Base-by-base conservation (phyloP, 345 rosid genomes). In the Arabis hirsuta region DNA sequence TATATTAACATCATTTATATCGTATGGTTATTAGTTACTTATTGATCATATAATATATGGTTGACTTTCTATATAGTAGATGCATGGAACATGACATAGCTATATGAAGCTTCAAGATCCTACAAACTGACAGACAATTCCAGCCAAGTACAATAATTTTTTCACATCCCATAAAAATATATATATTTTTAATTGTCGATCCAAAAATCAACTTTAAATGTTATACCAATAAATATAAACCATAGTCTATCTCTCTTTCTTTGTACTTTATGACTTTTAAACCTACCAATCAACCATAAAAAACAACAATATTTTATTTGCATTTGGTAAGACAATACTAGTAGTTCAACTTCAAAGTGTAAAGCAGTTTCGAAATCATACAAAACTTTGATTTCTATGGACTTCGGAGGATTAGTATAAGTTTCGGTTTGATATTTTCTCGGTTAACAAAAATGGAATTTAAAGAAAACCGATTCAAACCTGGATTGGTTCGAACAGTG, bases 401-500 rank as follows among this genome's bases (percentile, higher is more conserved):
- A 22, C 24, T 22, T 22, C 24, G 24, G 24, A 22, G 24, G 24
- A 22, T 22, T 22, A 22, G 24, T 22, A 22, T 22, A 1, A 22
- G 24, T 22, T 22, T 22, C 24, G 24, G 24, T 22, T 22, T 22
- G 24, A 22, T 1, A 22, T 22, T 22, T 22, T 22, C 24, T 22
- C 24, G 24, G 24, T 22, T 22, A 22, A 22, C 24, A 22, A 22
- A 22, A 22, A 22, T 22, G 24, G 24, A 22, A 22, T 22, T 22
- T 22, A 22, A 22, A 22, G 24, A 86, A 29, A 29, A 29, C 5
- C 32, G 5, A 5, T 3, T 34, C 26, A 58, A 69, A 71, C 86
- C 87, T 27, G 81, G 59, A 55, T 46, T 57, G 41, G 81, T 22
- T 53, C 86, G 76, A 55, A 86, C 78, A 4, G 90, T 86, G 80